phyloP scores from a whole-genome alignment of 1,284 basidiomycete genomes.

The Mixia osmundae region DNA sequence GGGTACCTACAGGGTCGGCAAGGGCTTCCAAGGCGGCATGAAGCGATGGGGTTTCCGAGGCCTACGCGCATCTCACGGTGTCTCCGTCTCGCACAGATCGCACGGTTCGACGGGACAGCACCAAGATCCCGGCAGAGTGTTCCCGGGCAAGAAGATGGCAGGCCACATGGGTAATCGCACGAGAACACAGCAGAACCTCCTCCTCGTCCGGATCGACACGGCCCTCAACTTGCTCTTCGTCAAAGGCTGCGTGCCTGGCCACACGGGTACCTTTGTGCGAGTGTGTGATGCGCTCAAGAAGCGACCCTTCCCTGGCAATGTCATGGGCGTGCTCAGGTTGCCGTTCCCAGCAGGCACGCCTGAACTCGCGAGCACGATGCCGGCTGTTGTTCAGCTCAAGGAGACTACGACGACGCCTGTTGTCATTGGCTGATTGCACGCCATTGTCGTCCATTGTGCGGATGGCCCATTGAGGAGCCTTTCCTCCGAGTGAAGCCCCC shows the following conservation, averaged over 20 bases:
- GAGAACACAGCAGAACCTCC: conserved; percentile 48
- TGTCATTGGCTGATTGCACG: no score
- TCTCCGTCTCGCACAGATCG: conserved; percentile 79
- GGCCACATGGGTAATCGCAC: conserved; percentile 57
- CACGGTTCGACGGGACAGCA: conserved; percentile 85
- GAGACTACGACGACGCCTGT: no score
- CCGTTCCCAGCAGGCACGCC: no score
- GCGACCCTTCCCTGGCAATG: no score
- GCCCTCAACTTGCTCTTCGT: conserved; percentile 71
- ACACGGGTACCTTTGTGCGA: conserved; percentile 27
- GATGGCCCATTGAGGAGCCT: no score
- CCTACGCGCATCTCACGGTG: conserved; percentile 82
- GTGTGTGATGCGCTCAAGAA: conserved; percentile 70
- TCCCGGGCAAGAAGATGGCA: conserved; percentile 80
- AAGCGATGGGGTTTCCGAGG: conserved; percentile 89
- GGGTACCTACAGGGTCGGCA: conserved; percentile 47
- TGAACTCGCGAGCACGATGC: no score
- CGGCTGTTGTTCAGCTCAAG: no score
- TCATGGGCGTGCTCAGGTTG: no score
- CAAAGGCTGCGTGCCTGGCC: conserved; percentile 32
- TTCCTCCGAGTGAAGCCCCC: no score
- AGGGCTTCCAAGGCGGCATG: conserved; percentile 94
- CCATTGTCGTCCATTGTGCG: no score
- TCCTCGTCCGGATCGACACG: conserved; percentile 69
- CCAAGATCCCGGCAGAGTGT: conserved; percentile 29